Evolutionary conservation across 1,284 basidiomycete genomes (phyloP), one percentile per base, ranked within the genome.

Genomic region (Cryptococcus sp.): DNA sequence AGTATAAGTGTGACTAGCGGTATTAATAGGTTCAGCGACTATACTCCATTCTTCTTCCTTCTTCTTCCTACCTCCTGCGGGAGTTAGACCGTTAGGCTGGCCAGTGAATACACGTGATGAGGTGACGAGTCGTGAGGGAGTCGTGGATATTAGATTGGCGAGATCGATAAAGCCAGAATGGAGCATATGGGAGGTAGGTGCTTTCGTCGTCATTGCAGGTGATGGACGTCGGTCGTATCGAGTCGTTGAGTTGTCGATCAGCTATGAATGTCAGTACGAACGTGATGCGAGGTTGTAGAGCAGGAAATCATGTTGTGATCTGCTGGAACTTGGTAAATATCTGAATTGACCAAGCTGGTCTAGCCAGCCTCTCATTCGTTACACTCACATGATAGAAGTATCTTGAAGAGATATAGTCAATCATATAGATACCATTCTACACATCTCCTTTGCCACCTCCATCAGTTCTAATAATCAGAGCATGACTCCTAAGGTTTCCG

Each of bases 161-260:
- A 93, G 81, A 78, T 93, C 88, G 76, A 89, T 89, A 79, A 92
- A 93, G 5, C 89, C 90, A 5, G 65, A 66, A 55, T 73, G 70
- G 32, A 65, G 55, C 3, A 70, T 42, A 42, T 68, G 56, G 7
- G 66, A 30, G 52, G 55, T 15, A 57, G 44, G 11, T 23, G 10
- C 10, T 41, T n/a, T 41, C 10, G 10, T 41, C n/a, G 38, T 41
- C 38, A 41, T 41, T 41, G 38, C 38, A 41, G n/a, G n/a, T 10
- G 10, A 10, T 41, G 1, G 2, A 10, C 1, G n/a, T 41, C 10
- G 38, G 10, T 41, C 2, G 38, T 23, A 2, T 41, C 38, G n/a
- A 2, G 38, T n/a, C 2, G n/a, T 10, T 10, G 38, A 2, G 2
- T 10, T n/a, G 10, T 41, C 10, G n/a, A 41, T 10, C 10, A 41